Base-by-base conservation (phyloP, 2,329 filamentous ascomycete species). In the Arthrinium puccinioides region DNA sequence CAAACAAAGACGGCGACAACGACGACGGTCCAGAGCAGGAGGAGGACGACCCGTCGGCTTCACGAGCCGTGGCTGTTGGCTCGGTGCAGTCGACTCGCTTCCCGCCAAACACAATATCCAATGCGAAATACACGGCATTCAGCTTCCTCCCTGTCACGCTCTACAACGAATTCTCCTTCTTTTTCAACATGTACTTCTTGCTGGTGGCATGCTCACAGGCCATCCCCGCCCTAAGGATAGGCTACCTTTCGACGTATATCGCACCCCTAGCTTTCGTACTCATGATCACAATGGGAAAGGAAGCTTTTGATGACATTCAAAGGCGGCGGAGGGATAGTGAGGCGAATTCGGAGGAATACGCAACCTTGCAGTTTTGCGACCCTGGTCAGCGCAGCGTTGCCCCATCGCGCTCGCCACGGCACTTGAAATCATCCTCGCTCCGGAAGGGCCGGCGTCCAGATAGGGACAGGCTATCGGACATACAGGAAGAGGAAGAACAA, bases 151-250 rank as follows among this genome's bases (percentile, higher is more conserved):
- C 94, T 3, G 73, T 90, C 36, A 98, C 92, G 0, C 70, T 98
- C 16, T 98, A 96, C 64, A 97, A 97, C 64, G 92, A 98, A 57
- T 98, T 98, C 59, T 96, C 90, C 42, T 98, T 97, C 69, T 98
- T 98, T 66, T 95, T 98, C 72, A 98, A 98, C 72, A 87, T 97
- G 70, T 98, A 98, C 60, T 98, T 98, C 60, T 70, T 98, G 39
- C 79, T 97, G 19, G 92, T 98, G 34, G 94, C 92, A 6, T 64
- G 97, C 34, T 97, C 90, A 25, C 92, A 98, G 63, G 82, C 87
- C 29, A 89, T 98, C 53, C 89, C 88, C 4, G 76, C 85, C 16
- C 66, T 98, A 38, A 79, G 88, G 38, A 96, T 98, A 47, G 92
- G 92, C 39, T 97, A 96, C 59, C 74, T 98, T 43, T 86, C 86